A percentile compares a stretch with the other conserved stretches of the same genome.
Evolutionary conservation across 805 yeast genomes (phyloP).

Genomic region (Saccharomyces kudriavzevii): DNA sequence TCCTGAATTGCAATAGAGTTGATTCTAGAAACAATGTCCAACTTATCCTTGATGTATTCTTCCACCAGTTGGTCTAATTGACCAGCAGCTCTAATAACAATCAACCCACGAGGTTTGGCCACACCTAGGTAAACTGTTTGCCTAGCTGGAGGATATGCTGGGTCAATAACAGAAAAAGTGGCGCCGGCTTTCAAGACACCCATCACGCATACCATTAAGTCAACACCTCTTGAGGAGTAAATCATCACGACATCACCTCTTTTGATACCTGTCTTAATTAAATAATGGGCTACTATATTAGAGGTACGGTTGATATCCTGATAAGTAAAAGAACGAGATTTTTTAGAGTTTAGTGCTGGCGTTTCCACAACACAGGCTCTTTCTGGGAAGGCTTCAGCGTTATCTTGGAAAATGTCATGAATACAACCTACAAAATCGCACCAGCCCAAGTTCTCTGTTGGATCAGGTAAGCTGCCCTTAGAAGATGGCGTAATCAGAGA

Average conservation of each 20-base stretch:
- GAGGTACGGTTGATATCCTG: conserved; percentile 87
- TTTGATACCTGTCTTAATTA: conserved; percentile 70
- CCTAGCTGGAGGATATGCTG: conserved; percentile 97
- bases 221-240: conserved; percentile 96
- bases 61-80: conserved; percentile 66
- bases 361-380: conserved; percentile 92
- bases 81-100: conserved; percentile 89
- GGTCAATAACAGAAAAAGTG: conserved; percentile 96
- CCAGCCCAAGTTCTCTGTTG: conserved; percentile 84
- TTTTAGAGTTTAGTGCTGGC: conserved; percentile 44
- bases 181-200: conserved; percentile 98
- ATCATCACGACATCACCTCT: conserved; percentile 96
- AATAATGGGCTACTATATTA: conserved; percentile 83
- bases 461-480: conserved; percentile 61
- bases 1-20: conserved; percentile 72
- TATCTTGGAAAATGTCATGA: conserved; percentile 87
- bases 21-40: conserved; percentile 63
- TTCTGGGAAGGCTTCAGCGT: conserved; percentile 78
- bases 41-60: conserved; percentile 64
- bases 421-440: conserved; percentile 86
- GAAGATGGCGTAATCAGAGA: conserved; percentile 66
- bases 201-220: conserved; percentile 91
- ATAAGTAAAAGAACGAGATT: conserved; percentile 72
- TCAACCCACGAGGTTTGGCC: conserved; percentile 85
- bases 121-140: conserved; percentile 89